Evolutionary conservation across 2,329 filamentous ascomycete genomes (phyloP), one percentile per base, ranked within the genome.

Genomic region (Fusarium scirpi): DNA sequence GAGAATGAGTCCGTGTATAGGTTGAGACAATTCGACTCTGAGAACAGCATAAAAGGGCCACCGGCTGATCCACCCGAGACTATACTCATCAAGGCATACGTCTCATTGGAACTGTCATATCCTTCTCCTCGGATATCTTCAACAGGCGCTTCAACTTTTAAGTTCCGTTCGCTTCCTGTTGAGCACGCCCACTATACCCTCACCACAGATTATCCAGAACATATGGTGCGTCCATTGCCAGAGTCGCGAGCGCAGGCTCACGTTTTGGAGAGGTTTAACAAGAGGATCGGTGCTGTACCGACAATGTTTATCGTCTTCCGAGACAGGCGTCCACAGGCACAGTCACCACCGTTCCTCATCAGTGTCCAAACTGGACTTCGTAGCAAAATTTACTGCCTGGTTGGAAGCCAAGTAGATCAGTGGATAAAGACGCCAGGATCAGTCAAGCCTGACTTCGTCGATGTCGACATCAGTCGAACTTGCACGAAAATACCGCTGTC

Each of bases 21-120:
- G 1, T 18, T 65, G 3, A 59, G 46, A 3, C 62, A 65, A 1
- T 65, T 60, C 4, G 61, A 65, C 15, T 51, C 62, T 7, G 61
- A 65, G 1, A 43, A 20, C 4, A 59, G 45, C 13, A 51, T 45
- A 20, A 65, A 13, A 13, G 62, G 62, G 0, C 62, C 62, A 11
- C 61, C 62, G 4, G 62, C 62, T n/a, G 62, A 65, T 27, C 62
- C 62, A 1, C 62, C 62, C 1, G 61, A 65, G 12, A 52, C 40
- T 6, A 30, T 65, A 10, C 61, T 59, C 6, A 25, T 65, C 0
- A 45, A 55, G 25, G 45, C 62, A 20, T 65, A 65, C 6, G 62
- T 65, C 2, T 46, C 62, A 4, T 13, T 65, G 6, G 46, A 65
- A 11, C 3, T 30, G 18, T 16, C 51, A 30, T 46, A 41, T 10